These are phyloP conservation scores for Lachnellula hyalina DNA, from an alignment of 2,329 filamentous ascomycete species.

Conservation along the genomic window DNA sequence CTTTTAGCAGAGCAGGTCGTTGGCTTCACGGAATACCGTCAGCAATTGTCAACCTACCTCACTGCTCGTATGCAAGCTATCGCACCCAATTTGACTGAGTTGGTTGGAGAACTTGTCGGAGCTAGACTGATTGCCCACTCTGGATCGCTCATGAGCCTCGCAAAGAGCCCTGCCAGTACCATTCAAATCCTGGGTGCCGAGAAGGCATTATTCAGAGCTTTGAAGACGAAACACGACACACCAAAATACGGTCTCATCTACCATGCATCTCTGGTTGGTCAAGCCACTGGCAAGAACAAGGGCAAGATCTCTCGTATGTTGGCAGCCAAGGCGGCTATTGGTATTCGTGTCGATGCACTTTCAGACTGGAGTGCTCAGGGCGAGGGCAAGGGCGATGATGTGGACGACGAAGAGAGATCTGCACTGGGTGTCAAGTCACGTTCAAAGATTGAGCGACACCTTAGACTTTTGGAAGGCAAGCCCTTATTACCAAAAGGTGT, in stretches of 20 bases:
- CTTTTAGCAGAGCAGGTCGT: slow-evolving; percentile 91
- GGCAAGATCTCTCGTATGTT: slow-evolving; percentile 98
- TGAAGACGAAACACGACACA: slow-evolving; percentile 99
- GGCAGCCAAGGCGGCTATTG: slow-evolving; percentile 86
- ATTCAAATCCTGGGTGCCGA: slow-evolving; percentile 98
- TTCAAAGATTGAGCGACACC: slow-evolving; percentile 68
- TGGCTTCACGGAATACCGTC: slow-evolving; percentile 82
- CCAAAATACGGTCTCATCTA: slow-evolving; percentile 97
- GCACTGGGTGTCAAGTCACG: slow-evolving; percentile 70
- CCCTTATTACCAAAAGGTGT: slow-evolving; percentile 72
- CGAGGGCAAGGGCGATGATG: slow-evolving; percentile 55
- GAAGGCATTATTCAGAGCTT: slow-evolving; percentile 94
- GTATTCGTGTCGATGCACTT: slow-evolving; percentile 86
- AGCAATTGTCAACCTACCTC: slow-evolving; percentile 82
- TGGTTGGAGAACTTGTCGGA: slow-evolving; percentile 90
- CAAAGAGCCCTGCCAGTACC: slow-evolving; percentile 91
- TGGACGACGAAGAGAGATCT: slow-evolving; percentile 84
- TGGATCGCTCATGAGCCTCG: slow-evolving; percentile 88
- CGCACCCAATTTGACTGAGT: slow-evolving; percentile 87
- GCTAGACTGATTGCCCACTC: slow-evolving; percentile 92
- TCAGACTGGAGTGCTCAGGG: slow-evolving; percentile 68
- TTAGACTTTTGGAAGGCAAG: slow-evolving; percentile 83
- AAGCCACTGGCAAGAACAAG: slow-evolving; percentile 98
- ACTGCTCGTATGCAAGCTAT: slow-evolving; percentile 94
- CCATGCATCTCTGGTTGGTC: slow-evolving; percentile 88